phyloP scores from a whole-genome alignment of 2,329 filamentous ascomycete species.

The Grosmannia penicillata region DNA sequence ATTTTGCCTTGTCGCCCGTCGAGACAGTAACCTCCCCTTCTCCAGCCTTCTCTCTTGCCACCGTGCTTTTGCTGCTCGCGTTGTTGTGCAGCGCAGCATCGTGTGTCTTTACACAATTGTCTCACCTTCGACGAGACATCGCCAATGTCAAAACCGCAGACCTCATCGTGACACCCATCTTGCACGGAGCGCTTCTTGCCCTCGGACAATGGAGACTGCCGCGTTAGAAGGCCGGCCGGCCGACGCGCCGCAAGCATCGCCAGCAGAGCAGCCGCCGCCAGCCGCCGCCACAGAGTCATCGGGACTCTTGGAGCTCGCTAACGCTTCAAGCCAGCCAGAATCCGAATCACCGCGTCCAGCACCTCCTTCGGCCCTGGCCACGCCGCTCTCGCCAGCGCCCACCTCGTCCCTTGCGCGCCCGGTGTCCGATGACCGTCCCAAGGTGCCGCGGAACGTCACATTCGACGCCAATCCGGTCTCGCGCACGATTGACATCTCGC shows the following conservation, averaged over 20 bases:
- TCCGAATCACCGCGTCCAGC: background rate
- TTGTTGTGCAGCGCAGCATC: too few species aligned
- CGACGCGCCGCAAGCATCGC: too few species aligned
- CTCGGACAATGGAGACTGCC: conserved; percentile 5
- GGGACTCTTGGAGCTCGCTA: background rate
- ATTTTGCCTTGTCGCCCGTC: too few species aligned
- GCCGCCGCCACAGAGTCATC: background rate
- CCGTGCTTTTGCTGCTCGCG: too few species aligned
- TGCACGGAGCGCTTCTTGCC: background rate
- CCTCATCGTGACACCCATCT: background rate
- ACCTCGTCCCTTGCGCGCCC: conserved; percentile 8
- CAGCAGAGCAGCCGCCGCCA: background rate
- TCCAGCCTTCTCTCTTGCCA: too few species aligned
- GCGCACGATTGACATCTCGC: conserved; percentile 38
- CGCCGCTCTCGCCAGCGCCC: conserved; percentile 5
- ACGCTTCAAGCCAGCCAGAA: conserved; percentile 1
- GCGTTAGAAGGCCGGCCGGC: too few species aligned
- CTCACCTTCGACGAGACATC: too few species aligned
- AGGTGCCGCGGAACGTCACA: conserved; percentile 50
- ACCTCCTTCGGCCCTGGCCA: background rate
- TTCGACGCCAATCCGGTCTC: conserved; percentile 58
- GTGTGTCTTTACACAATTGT: too few species aligned
- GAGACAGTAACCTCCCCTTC: too few species aligned
- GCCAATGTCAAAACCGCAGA: too few species aligned
- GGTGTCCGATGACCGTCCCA: conserved; percentile 21